These are phyloP conservation scores for Yamadazyma ubonensis DNA, from an alignment of 805 yeast species.

Conservation along the genomic window DNA sequence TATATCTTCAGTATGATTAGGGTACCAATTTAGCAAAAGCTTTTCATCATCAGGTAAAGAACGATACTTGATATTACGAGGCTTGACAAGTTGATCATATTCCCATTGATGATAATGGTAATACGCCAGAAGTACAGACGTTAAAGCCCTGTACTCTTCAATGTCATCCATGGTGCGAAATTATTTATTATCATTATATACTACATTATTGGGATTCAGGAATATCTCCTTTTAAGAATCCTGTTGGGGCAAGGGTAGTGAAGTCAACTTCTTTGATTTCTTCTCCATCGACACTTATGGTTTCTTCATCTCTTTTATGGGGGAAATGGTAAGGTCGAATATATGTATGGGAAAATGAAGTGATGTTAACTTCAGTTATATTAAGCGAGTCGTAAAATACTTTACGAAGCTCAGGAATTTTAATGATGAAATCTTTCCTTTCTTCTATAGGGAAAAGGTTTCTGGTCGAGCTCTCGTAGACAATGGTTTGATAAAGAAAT, in stretches of 20 bases:
- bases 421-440: constrained; percentile 27
- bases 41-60: constrained; percentile 42
- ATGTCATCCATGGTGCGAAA: constrained; percentile 18
- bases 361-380: constrained; percentile 15
- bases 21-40: constrained; percentile 50
- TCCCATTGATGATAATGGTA: constrained; percentile 34
- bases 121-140: constrained; percentile 36
- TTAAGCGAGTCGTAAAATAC: constrained; percentile 13
- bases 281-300: constrained; percentile 4
- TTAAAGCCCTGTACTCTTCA: constrained; percentile 38
- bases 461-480: constrained; percentile 23
- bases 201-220: background rate
- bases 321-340: constrained; percentile 19
- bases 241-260: constrained; percentile 12
- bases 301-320: constrained; percentile 4
- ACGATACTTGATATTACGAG: constrained; percentile 26
- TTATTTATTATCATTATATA: no score
- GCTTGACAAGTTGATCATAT: constrained; percentile 30
- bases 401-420: constrained; percentile 20
- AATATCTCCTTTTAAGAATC: constrained; percentile 17
- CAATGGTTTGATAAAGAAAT: constrained; percentile 28
- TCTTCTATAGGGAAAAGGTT: constrained; percentile 24
- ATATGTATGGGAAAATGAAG: constrained; percentile 15
- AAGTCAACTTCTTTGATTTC: constrained; percentile 15
- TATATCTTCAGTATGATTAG: constrained; percentile 38